phyloP scores from a whole-genome alignment of 257 asterid genomes.

The Solanum microdontum region DNA sequence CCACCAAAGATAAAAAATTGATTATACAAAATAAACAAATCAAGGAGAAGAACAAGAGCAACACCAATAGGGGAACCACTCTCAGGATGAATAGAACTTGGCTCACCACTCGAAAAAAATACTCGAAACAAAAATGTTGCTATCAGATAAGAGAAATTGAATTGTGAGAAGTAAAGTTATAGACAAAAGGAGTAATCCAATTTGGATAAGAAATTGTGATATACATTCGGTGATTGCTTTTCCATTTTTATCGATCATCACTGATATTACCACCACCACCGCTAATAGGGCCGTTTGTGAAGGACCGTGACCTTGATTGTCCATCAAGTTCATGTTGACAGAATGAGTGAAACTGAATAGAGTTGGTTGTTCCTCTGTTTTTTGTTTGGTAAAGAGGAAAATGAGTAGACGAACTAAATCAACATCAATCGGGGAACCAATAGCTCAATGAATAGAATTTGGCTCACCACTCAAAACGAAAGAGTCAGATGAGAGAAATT shows the following conservation, averaged over 20 bases:
- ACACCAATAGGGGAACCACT: slow-evolving; percentile 93
- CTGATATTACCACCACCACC: slow-evolving; percentile 50
- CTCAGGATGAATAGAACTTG: slow-evolving; percentile 66
- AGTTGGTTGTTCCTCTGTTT: neutral
- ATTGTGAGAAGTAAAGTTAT: slow-evolving; percentile 57
- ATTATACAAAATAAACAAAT: slow-evolving; percentile 52
- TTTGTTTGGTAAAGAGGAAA: neutral
- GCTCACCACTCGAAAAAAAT: slow-evolving; percentile 61
- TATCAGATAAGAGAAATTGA: slow-evolving; percentile 81
- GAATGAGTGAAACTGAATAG: neutral
- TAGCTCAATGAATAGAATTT: too few species aligned
- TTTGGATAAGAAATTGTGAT: slow-evolving; percentile 64
- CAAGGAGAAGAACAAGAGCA: slow-evolving; percentile 52
- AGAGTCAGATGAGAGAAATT: too few species aligned
- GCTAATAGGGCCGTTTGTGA: slow-evolving; percentile 69
- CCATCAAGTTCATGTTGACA: slow-evolving; percentile 14
- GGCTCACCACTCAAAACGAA: too few species aligned
- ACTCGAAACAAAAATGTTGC: slow-evolving; percentile 44
- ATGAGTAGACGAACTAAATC: neutral
- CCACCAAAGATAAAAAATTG: slow-evolving; percentile 75
- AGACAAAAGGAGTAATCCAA: slow-evolving; percentile 75
- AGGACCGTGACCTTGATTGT: slow-evolving; percentile 64
- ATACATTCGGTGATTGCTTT: slow-evolving; percentile 76
- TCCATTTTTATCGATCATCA: slow-evolving; percentile 68
- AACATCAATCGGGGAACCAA: too few species aligned